Evolutionary conservation across 2,329 filamentous ascomycete genomes (phyloP), one percentile per base, ranked within the genome.

Genomic region (Coniochaeta sp.): DNA sequence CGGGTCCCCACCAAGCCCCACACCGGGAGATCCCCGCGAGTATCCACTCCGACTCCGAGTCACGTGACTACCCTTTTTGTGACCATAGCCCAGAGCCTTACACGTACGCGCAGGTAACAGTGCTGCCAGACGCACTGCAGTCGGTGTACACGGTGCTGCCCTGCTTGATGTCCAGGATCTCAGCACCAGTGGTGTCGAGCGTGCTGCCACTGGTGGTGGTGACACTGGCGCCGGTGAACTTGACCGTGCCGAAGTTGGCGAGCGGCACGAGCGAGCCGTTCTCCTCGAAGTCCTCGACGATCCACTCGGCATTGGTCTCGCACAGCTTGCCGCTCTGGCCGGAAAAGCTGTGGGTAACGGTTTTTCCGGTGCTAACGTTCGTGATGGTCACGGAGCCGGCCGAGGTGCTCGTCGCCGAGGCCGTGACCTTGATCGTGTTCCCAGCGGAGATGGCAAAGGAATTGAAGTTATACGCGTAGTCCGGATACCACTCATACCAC

Each of bases 221-320:
- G n/a, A 75, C 77, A 50, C 66, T 67, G 52, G 73, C 71, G 55
- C 67, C 66, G 2, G 73, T 75, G 66, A 82, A 82, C 17, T 72
- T 71, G 10, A 82, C 73, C 5, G 69, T 74, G 16, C 75, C 75
- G 61, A 82, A 83, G 65, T 81, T 67, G 34, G 74, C 77, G 58
- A 83, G 72, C 0, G 74, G 65, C 4, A 83, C 77, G 58, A 78
- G 73, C 2, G 65, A 62, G 42, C 64, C 62, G 42, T 72, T 70
- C 3, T 68, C 64, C 61, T 76, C 70, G 63, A 80, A 82, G 60
- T 82, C 81, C 72, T 86, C 83, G 16, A 86, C 82, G 64, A 87
- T 86, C 83, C 83, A 87, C 67, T 87, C 84, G 12, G 82, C 84
- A 62, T 85, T 85, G 65, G 79, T 78, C 66, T 82, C 75, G 66